Evolutionary conservation across 331 rosid genomes (phyloP), one percentile per base, ranked within the genome.

Genomic region (Arachis monticola): DNA sequence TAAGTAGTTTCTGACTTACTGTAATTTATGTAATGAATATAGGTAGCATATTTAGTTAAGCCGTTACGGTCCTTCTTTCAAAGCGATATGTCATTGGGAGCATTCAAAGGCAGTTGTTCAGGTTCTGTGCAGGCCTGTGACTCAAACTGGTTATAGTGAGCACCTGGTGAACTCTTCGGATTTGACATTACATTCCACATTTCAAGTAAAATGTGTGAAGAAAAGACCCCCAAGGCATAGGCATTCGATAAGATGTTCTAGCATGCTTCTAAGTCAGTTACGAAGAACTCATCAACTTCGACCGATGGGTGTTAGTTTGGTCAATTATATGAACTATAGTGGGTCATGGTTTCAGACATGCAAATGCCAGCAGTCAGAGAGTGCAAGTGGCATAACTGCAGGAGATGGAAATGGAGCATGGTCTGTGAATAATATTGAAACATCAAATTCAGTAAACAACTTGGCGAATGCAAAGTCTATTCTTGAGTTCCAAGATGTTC

Each of bases 301-400:
- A 6, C 69, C 79, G 71, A 56, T 62, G 50, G 73, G 76, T 14
- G 79, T 76, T 52, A 52, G 69, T 78, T 78, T 78, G 40, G n/a
- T 6, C 14, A 74, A 74, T 35, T 77, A 60, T 38, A 60, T 48
- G 52, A 67, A 53, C 35, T 31, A 45, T 57, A 68, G 68, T 51
- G 74, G 48, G 56, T 73, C 55, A 6, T 17, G 81, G 73, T 75
- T 66, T 71, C 80, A 58, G 79, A 79, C 77, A 56, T 82, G 93
- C 83, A 90, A 85, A 81, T 89, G 97, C 84, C 89, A 88, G 68
- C 78, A 62, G 51, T 77, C 87, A 10, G 90, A 87, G 74, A 83
- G 83, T 53, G 61, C 38, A 7, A 75, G 90, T 48, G 88, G 82
- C 45, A n/a, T 77, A 64, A 55, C 77, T 50, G 31, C 84, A 2